phyloP scores from a whole-genome alignment of 805 yeast species.

The Jamesozyma piceae region DNA sequence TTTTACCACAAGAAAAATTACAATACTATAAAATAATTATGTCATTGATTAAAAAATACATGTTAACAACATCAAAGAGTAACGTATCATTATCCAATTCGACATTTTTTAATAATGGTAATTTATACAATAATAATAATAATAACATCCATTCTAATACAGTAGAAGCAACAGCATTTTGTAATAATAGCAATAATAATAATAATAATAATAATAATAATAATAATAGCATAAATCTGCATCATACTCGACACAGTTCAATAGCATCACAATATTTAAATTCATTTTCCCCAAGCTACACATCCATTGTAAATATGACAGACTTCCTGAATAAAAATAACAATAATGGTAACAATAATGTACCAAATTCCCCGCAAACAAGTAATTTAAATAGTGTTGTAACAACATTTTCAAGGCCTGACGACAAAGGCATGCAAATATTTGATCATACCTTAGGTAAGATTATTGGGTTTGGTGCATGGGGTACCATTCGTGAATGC shows the following conservation, averaged over 20 bases:
- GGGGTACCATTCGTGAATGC: conserved; percentile 79
- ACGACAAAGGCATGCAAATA: conserved; percentile 62
- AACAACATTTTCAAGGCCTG: conserved; percentile 21
- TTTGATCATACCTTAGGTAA: conserved; percentile 58
- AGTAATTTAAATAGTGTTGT: conserved; percentile 1
- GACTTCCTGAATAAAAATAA: neutral
- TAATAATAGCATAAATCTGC: neutral
- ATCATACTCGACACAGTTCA: conserved; percentile 23
- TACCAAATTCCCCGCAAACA: neutral
- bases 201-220: neutral
- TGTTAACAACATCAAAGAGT: conserved; percentile 20
- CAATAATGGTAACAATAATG: conserved; percentile 1
- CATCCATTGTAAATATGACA: conserved; percentile 11
- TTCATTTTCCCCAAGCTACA: conserved; percentile 27
- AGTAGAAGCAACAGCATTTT: neutral
- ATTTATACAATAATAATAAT: neutral
- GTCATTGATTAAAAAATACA: conserved; percentile 22
- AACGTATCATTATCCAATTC: conserved; percentile 14
- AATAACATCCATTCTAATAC: neutral
- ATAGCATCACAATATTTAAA: conserved; percentile 28
- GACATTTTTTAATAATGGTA: neutral
- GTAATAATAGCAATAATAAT: neutral
- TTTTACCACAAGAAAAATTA: conserved; percentile 31
- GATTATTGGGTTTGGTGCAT: conserved; percentile 80
- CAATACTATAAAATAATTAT: conserved; percentile 29